These are phyloP conservation scores for Dittrichia graveolens DNA, from an alignment of 129 eudicot genomes.

Conservation along the genomic window DNA sequence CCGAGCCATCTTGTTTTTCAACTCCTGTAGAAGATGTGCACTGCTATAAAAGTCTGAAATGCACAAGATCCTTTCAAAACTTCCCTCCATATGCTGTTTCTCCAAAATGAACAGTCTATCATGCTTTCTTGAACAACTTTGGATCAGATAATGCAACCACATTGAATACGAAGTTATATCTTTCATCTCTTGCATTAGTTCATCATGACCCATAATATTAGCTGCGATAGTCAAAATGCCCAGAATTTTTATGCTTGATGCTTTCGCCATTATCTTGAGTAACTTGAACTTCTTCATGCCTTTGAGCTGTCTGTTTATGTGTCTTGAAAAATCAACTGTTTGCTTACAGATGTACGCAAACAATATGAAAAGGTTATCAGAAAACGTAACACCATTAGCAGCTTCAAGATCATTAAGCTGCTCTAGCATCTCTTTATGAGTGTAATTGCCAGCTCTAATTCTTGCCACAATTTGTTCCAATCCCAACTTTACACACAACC, in stretches of 20 bases:
- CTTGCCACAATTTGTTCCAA: background rate
- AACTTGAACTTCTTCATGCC: background rate
- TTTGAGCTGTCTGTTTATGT: background rate
- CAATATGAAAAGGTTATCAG: background rate
- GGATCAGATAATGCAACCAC: background rate
- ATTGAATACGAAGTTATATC: background rate
- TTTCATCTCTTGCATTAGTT: conserved; percentile 4
- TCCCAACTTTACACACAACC: background rate
- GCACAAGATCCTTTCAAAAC: background rate
- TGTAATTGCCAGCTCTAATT: conserved; percentile 13
- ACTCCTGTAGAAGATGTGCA: conserved; percentile 13
- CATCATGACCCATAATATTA: background rate
- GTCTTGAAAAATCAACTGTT: background rate
- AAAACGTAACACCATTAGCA: conserved; percentile 5
- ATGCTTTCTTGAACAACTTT: background rate
- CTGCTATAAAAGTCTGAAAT: conserved; percentile 3
- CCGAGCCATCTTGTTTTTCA: conserved; percentile 1
- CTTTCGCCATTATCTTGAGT: background rate
- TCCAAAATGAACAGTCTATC: background rate
- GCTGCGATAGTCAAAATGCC: background rate
- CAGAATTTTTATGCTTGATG: background rate
- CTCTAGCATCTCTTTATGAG: conserved; percentile 23
- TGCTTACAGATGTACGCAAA: background rate
- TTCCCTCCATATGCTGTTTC: background rate
- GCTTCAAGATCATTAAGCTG: conserved; percentile 28